Evolutionary conservation across 1,139 yeast genomes (phyloP), one percentile per base, ranked within the genome.

Genomic region (Debaryomyces coudertii): DNA sequence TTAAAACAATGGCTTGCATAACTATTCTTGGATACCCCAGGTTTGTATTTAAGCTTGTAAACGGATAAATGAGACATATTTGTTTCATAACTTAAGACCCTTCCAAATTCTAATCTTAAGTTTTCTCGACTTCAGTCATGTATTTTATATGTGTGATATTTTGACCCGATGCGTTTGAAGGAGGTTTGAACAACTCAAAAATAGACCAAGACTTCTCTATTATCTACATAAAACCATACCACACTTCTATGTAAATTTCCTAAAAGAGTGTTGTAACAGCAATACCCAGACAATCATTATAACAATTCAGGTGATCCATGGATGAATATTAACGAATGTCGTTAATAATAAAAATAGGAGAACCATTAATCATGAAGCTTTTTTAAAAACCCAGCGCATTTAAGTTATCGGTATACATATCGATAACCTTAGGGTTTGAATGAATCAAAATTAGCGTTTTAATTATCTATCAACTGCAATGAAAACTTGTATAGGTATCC

Each of bases 21-120:
- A 11, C n/a, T 38, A 38, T 20, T 25, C 18, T n/a, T 16, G n/a
- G 18, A 16, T 38, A 18, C 34, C 41, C 11, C 40, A 37, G 28
- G 9, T 27, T 27, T 27, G 28, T 27, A 20, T 28, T 9, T 14
- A 14, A 16, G n/a, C 9, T n/a, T 20, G 5, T 27, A 7, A 16
- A 4, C 2, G 25, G 28, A 11, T n/a, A 27, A 9, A 11, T 11
- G 7, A 33, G 24, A 11, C 7, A 9, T 15, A 6, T 9, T 8
- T 33, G 36, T 33, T 33, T 33, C 36, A 33, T 18, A 33, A 18
- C 4, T 18, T 8, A 18, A 9, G 36, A 18, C 36, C 36, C 36
- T 18, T 33, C n/a, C 9, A 18, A 18, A 18, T 11, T 33, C 18
- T 4, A n/a, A 7, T 18, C 8, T n/a, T 11, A n/a, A 33, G 14